Conservation (phyloP, 1,284 basidiomycete genomes). For the Cystobasidiaceae sp. region DNA sequence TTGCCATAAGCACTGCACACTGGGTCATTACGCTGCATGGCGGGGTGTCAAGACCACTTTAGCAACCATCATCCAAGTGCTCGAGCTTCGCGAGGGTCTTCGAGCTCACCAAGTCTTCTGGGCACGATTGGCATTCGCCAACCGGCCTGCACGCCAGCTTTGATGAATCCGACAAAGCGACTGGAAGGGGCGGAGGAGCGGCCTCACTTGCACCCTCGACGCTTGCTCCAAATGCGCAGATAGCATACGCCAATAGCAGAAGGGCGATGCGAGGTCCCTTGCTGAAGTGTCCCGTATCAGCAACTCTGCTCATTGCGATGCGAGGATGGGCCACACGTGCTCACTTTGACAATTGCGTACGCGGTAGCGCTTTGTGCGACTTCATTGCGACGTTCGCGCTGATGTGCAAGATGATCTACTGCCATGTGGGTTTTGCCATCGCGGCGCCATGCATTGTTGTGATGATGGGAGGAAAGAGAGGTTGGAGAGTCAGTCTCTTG, state of each 20-base stretch:
- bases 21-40: slow-evolving; percentile 18
- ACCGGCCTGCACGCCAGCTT: slow-evolving; percentile 11
- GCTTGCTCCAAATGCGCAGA: background rate
- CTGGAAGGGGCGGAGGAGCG: slow-evolving; percentile 2
- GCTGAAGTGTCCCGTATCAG: too few relatives aligned
- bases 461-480: too few relatives aligned
- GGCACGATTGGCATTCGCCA: slow-evolving; percentile 10
- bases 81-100: background rate
- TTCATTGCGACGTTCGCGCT: too few relatives aligned
- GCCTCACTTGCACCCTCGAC: slow-evolving; percentile 5
- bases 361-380: background rate
- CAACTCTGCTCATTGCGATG: too few relatives aligned
- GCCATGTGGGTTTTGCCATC: too few relatives aligned
- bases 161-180: slow-evolving; percentile 1
- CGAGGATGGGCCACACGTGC: too few relatives aligned
- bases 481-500: too few relatives aligned
- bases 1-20: slow-evolving; percentile 22
- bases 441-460: too few relatives aligned
- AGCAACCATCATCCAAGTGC: background rate
- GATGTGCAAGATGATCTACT: too few relatives aligned
- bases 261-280: background rate
- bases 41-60: background rate
- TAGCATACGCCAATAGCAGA: background rate
- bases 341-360: background rate
- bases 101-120: background rate